A percentile compares a stretch with the other conserved stretches of the same genome.
Evolutionary conservation across 2,329 filamentous ascomycete genomes (phyloP).

Genomic region (Penicillium sp.): DNA sequence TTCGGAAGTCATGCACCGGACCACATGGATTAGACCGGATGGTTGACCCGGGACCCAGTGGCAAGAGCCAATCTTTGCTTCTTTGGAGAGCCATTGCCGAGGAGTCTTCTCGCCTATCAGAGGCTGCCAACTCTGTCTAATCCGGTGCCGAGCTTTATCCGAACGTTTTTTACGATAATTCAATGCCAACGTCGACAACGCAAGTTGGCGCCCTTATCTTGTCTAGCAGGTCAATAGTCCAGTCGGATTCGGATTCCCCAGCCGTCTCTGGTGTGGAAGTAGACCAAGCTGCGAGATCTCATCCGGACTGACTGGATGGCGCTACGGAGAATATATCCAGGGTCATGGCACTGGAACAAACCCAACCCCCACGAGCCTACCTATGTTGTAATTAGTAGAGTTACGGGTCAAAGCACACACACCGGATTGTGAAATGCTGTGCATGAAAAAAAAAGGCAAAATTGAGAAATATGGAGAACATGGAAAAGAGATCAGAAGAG

Average conservation of each 20-base stretch:
- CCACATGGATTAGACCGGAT: conserved; percentile 28
- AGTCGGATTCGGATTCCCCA: background rate
- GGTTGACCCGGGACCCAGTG: conserved; percentile 19
- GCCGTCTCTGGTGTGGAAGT: background rate
- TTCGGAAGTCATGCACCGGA: conserved; percentile 28
- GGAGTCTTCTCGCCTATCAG: background rate
- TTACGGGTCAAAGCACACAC: background rate
- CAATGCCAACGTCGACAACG: background rate
- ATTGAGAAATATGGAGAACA: background rate
- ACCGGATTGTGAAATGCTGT: background rate
- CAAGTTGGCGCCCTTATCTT: background rate
- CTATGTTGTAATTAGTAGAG: no score
- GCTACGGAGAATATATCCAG: conserved; percentile 11
- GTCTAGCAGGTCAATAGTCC: background rate
- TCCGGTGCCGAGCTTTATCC: conserved; percentile 11
- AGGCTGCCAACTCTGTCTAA: background rate
- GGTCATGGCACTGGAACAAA: background rate
- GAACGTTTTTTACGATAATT: background rate
- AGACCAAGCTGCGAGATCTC: background rate
- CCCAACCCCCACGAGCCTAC: background rate
- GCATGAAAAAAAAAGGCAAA: background rate
- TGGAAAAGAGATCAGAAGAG: background rate
- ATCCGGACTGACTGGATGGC: background rate
- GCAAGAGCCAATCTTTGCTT: conserved; percentile 8
- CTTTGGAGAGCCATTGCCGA: conserved; percentile 1